These are phyloP conservation scores for Xylariaceae sp. DNA, from an alignment of 2,329 filamentous ascomycete genomes.

Conservation along the genomic window DNA sequence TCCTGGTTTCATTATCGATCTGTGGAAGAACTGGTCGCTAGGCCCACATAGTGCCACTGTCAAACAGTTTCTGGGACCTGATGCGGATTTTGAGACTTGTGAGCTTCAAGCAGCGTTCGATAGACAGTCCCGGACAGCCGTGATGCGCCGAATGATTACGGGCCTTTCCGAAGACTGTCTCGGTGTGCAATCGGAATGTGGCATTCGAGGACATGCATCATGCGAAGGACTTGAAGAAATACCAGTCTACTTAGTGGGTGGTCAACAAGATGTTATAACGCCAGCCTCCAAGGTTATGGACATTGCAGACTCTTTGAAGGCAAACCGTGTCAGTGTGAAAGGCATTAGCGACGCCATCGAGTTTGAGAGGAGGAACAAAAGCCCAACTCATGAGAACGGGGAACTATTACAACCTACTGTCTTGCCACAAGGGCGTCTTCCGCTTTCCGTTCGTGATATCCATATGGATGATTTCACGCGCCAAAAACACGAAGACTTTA, in stretches of 20 bases:
- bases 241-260: conserved; percentile 77
- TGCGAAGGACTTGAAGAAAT: conserved; percentile 68
- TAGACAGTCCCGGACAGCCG: conserved; percentile 74
- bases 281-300: conserved; percentile 68
- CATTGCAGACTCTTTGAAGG: conserved; percentile 43
- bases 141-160: conserved; percentile 78
- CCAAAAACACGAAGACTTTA: conserved; percentile 27
- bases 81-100: conserved; percentile 64
- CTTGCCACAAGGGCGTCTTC: conserved; percentile 31
- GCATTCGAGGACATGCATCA: conserved; percentile 64
- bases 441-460: conserved; percentile 39
- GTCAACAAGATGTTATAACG: conserved; percentile 73
- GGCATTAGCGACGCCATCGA: not conserved
- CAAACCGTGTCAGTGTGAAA: too few species aligned
- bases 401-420: conserved; percentile 44
- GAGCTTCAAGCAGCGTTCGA: conserved; percentile 74
- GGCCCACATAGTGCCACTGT: conserved; percentile 78
- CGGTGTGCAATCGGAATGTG: conserved; percentile 52
- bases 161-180: conserved; percentile 65
- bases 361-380: conserved; percentile 22
- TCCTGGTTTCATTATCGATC: conserved; percentile 69
- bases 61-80: conserved; percentile 67
- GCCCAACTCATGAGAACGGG: conserved; percentile 45
- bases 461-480: conserved; percentile 37
- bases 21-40: conserved; percentile 63